phyloP scores from a whole-genome alignment of 306 rosid species.

The Biancaea sappan region DNA sequence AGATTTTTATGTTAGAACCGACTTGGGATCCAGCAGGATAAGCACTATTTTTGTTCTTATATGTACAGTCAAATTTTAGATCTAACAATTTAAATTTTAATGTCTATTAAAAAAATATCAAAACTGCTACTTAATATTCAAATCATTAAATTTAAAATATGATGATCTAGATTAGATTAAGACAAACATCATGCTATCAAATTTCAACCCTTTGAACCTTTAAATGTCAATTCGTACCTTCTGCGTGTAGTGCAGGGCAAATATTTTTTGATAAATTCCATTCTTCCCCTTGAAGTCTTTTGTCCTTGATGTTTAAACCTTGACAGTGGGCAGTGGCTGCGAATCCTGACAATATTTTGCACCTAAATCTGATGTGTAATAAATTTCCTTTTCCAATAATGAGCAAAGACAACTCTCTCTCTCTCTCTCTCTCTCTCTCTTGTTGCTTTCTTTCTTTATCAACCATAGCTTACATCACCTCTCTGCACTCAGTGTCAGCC shows the following conservation, averaged over 20 bases:
- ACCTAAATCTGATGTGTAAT: background rate
- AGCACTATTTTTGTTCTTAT: too few species aligned
- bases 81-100: too few species aligned
- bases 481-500: constrained; percentile 20
- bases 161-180: too few species aligned
- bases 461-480: background rate
- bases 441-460: constrained; percentile 23
- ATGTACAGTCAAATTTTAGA: too few species aligned
- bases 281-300: background rate
- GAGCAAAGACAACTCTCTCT: background rate
- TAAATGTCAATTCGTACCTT: background rate
- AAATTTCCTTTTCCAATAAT: background rate
- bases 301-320: constrained; percentile 3
- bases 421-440: background rate
- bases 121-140: too few species aligned
- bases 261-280: background rate
- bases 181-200: too few species aligned
- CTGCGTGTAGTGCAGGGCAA: background rate
- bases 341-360: constrained; percentile 5
- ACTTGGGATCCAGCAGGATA: too few species aligned
- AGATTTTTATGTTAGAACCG: too few species aligned
- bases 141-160: too few species aligned
- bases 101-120: too few species aligned
- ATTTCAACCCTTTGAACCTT: background rate
- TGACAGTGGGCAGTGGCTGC: background rate